phyloP scores from a whole-genome alignment of 257 asterid species.

The Fraxinus quadrangulata region DNA sequence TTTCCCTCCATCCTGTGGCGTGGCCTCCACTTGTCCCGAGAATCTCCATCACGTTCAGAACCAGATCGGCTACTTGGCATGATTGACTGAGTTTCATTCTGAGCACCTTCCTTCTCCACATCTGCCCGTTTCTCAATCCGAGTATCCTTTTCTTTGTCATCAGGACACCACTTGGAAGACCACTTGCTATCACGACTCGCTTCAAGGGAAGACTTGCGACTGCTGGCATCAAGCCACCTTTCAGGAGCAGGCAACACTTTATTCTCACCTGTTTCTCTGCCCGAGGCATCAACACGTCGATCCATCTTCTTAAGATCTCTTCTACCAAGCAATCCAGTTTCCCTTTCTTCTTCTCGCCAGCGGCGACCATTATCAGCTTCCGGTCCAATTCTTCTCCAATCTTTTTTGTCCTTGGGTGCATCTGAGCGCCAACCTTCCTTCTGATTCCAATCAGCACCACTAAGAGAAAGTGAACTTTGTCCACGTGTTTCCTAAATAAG shows the following conservation, averaged over 20 bases:
- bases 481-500: constrained; percentile 71
- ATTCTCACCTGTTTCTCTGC: constrained; percentile 69
- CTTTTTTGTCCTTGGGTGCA: constrained; percentile 74
- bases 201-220: constrained; percentile 72
- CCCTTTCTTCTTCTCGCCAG: constrained; percentile 99
- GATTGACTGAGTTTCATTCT: constrained; percentile 58
- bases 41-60: constrained; percentile 76
- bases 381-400: constrained; percentile 63
- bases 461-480: constrained; percentile 87
- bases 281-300: constrained; percentile 70
- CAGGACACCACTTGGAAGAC: constrained; percentile 98
- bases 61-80: constrained; percentile 51
- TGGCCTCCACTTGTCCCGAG: constrained; percentile 99
- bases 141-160: constrained; percentile 88
- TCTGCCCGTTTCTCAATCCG: constrained; percentile 68
- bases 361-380: constrained; percentile 85
- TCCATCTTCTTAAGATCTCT: constrained; percentile 92
- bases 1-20: constrained; percentile 91
- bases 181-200: constrained; percentile 87
- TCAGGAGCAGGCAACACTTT: constrained; percentile 66
- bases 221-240: constrained; percentile 71
- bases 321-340: constrained; percentile 90
- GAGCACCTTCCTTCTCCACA: constrained; percentile 75
- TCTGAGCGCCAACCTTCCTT: constrained; percentile 86
- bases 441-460: constrained; percentile 72